Evolutionary conservation across 1,284 basidiomycete genomes (phyloP), one percentile per base, ranked within the genome.

Genomic region (Omphalotus olearius): DNA sequence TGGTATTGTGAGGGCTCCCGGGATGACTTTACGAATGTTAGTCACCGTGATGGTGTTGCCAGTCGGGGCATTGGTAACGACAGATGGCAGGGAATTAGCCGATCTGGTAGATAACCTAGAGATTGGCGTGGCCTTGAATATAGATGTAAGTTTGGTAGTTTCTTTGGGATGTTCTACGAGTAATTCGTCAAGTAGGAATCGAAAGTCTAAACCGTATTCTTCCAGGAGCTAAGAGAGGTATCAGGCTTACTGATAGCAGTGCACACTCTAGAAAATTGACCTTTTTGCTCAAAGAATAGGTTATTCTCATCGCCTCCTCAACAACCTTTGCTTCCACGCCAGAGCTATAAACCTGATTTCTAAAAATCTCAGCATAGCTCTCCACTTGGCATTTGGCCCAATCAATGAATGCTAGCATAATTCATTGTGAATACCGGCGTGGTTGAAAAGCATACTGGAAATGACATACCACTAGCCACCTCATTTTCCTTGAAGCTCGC

Each of bases 401-500:
- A 48, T 91, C 85, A 18, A 98, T 90, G 63, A 98, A 96, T 7
- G 86, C 93, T 94, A 54, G 18, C 10, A 50, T 14, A 30, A 39
- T 51, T 47, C 11, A 56, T 38, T 16, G 53, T 57, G 37, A 51
- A 51, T 13, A 38, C 10, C 33, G 26, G 16, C 33, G 49, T 58
- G 37, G 47, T 17, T 26, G n/a, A 18, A 39, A 28, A 25, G 54
- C 37, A 33, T 37, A 18, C 40, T 48, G 5, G 9, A n/a, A 38
- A 33, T 2, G 7, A 73, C 89, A 60, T 61, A 93, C 93, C 81
- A 51, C 92, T 95, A 0, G 95, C 91, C 62, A 94, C 92, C 56
- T 91, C 85, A 63, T 94, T 93, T 66, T 98, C 95, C 67, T 88
- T 92, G 70, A 98, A 99, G 45, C 93, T 95, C 1, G 86, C 86